A percentile compares a stretch with the other conserved stretches of the same genome.
Conservation (phyloP, 768 basidiomycete genomes). For the Amanita jacksonii region DNA sequence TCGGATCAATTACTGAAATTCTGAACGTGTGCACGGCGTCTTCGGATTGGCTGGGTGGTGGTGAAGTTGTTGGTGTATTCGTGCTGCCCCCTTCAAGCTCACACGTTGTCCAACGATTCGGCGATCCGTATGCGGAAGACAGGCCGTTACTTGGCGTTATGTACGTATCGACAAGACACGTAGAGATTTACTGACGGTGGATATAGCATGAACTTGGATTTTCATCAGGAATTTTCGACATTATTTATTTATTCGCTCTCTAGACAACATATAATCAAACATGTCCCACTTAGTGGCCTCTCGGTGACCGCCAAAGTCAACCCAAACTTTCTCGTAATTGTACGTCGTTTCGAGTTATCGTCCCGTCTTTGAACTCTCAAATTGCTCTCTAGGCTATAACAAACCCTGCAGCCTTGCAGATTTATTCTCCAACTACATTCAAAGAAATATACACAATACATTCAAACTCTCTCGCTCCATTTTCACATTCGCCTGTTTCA, state of each 20-base stretch:
- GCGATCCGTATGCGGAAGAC: slow-evolving; percentile 20
- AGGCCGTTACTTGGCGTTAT: slow-evolving; percentile 25
- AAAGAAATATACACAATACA: slow-evolving; percentile 40
- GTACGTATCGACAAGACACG: slow-evolving; percentile 27
- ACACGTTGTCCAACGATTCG: slow-evolving; percentile 8
- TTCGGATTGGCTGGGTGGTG: slow-evolving; percentile 1
- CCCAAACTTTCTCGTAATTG: slow-evolving; percentile 44
- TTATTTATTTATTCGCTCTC: slow-evolving; percentile 24
- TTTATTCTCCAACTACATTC: slow-evolving; percentile 48
- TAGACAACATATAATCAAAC: slow-evolving; percentile 41
- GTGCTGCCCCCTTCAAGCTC: slow-evolving; percentile 25
- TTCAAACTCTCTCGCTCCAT: slow-evolving; percentile 35
- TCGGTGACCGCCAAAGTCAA: slow-evolving; percentile 37
- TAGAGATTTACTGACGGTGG: slow-evolving; percentile 13
- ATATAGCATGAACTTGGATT: slow-evolving; percentile 11
- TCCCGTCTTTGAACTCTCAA: neutral
- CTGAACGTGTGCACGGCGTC: slow-evolving; percentile 30
- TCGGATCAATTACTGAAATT: slow-evolving; percentile 36
- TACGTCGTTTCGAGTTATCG: slow-evolving; percentile 24
- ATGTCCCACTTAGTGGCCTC: slow-evolving; percentile 30
- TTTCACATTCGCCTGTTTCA: slow-evolving; percentile 24
- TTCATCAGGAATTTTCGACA: slow-evolving; percentile 11
- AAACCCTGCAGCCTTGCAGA: slow-evolving; percentile 41
- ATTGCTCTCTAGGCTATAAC: slow-evolving; percentile 42
- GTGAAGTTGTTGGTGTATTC: slow-evolving; percentile 25